Evolutionary conservation across 768 basidiomycete genomes (phyloP), one percentile per base, ranked within the genome.

Genomic region (Boletales sp.): DNA sequence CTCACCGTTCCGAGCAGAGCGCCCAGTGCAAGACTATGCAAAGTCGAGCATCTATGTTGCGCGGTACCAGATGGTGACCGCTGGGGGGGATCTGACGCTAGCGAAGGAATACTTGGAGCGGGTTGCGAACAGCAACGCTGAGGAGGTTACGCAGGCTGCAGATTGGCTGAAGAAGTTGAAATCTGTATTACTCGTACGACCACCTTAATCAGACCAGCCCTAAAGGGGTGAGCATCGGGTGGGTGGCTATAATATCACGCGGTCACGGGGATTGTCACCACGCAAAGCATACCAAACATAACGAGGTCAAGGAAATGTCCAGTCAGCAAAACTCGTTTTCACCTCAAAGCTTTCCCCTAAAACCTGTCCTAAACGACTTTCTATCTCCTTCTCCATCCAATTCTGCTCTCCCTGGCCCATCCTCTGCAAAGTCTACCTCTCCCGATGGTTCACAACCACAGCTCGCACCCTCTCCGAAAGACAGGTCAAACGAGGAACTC

Each of bases 21-120:
- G 84, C 34, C 81, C 84, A 3, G 76, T 90, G 36, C 78, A 80
- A 54, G 90, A 94, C 58, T 88, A 87, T 65, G 83, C 90, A 25
- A 86, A 82, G 65, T 94, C 90, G n/a, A 81, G 84, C 56, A 66
- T 97, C 43, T 86, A 84, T 57, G 84, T 94, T 32, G 93, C 93
- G 14, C 84, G 87, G 50, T 83, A 87, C 59, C 82, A 93, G 56
- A 76, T 91, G 65, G 67, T 73, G 44, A 74, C 75, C 35, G 72
- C 82, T 40, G 75, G 80, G 45, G 83, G 84, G 21, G 81, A 90
- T 66, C 62, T 90, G n/a, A 58, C 66, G 31, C 71, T 93, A 53
- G 91, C 93, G 13, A 77, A 75, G 58, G 79, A 83, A 44, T 88
- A 86, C 65, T 73, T 93, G 30, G 82, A 90, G 51, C 75, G 74